Percentiles rank a stretch among this genome's conserved stretches.
phyloP scores from a whole-genome alignment of 73 alveolate genomes.

The Symbiodinium pilosum region DNA sequence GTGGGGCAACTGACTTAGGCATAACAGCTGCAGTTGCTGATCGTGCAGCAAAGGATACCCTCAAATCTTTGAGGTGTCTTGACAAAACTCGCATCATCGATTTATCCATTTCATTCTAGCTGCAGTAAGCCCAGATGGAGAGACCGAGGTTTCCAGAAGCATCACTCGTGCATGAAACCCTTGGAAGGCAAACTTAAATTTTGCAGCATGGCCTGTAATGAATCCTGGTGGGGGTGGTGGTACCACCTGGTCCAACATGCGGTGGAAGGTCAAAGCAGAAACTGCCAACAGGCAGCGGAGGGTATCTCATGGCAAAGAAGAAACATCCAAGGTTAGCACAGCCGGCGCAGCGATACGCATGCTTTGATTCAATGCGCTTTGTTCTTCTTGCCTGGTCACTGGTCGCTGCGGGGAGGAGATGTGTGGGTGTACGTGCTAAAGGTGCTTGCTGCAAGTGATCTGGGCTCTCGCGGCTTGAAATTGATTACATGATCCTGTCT shows the following conservation, averaged over 20 bases:
- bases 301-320: background rate
- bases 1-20: too few relatives aligned
- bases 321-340: background rate
- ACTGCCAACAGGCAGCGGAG: background rate
- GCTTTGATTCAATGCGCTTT: background rate
- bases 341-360: constrained; percentile 78
- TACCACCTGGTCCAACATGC: constrained; percentile 6
- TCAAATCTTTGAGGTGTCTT: too few relatives aligned
- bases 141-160: too few relatives aligned
- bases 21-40: too few relatives aligned
- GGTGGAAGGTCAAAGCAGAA: background rate
- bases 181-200: background rate
- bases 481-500: too few relatives aligned
- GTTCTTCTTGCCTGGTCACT: too few relatives aligned
- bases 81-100: too few relatives aligned
- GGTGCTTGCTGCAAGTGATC: too few relatives aligned
- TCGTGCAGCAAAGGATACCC: too few relatives aligned
- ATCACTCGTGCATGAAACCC: background rate
- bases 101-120: too few relatives aligned
- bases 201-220: constrained; percentile 17
- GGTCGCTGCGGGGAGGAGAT: too few relatives aligned
- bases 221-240: constrained; percentile 84
- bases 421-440: background rate
- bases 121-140: background rate
- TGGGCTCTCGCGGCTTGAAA: too few relatives aligned